Conservation (phyloP, 768 basidiomycete genomes). For the Punctularia strigosozonata region DNA sequence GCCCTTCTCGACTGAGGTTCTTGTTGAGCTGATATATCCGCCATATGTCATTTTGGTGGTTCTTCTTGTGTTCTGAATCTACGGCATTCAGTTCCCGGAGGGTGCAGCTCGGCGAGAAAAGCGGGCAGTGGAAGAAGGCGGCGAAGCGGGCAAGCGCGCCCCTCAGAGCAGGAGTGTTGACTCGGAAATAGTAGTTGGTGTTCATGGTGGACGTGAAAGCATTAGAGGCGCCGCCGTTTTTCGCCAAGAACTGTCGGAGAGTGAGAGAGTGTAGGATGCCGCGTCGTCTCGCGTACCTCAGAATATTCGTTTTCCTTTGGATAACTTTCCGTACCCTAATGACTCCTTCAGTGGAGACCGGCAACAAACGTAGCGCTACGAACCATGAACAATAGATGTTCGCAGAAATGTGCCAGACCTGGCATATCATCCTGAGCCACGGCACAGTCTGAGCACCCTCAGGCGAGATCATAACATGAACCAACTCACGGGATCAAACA, state of each 20-base stretch:
- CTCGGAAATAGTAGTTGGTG: constrained; percentile 81
- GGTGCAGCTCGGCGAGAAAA: constrained; percentile 80
- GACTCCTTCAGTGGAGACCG: too few species aligned
- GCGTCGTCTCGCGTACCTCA: constrained; percentile 34
- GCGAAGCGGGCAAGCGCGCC: constrained; percentile 71
- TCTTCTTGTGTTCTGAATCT: constrained; percentile 96
- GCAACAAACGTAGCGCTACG: constrained; percentile 16
- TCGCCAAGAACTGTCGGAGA: constrained; percentile 23
- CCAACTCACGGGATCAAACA: constrained; percentile 75
- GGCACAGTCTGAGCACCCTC: background rate
- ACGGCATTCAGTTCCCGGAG: constrained; percentile 89
- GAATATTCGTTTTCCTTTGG: constrained; percentile 93
- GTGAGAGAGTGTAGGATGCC: background rate
- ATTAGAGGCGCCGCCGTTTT: constrained; percentile 81
- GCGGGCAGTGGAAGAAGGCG: constrained; percentile 86
- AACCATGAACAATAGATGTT: constrained; percentile 94
- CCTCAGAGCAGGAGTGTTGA: constrained; percentile 48
- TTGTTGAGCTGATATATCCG: constrained; percentile 95
- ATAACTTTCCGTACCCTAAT: constrained; percentile 70
- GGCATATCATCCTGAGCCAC: constrained; percentile 66
- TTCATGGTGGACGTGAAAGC: constrained; percentile 88
- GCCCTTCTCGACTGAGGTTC: constrained; percentile 63
- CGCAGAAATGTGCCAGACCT: constrained; percentile 90
- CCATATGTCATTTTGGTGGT: constrained; percentile 83
- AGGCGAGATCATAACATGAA: background rate